Evolutionary conservation across 805 yeast genomes (phyloP).

Genomic region (Saturnispora saitoi): DNA sequence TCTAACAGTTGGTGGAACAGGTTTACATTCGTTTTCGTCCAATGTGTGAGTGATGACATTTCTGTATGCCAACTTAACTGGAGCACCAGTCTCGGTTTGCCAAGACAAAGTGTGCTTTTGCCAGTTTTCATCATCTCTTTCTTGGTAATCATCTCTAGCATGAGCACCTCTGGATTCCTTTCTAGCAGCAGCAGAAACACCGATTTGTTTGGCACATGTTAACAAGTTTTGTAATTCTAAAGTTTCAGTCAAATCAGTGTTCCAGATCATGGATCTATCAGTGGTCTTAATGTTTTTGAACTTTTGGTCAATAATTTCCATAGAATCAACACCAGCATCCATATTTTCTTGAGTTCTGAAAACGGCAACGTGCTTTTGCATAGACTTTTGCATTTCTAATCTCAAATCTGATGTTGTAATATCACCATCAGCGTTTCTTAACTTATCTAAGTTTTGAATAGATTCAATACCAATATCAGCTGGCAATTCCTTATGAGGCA

Average conservation of each 20-base stretch:
- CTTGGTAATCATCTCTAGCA: conserved; percentile 96
- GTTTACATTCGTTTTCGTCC: conserved; percentile 86
- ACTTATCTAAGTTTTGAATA: conserved; percentile 78
- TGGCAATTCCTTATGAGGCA: conserved; percentile 75
- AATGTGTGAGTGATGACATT: conserved; percentile 72
- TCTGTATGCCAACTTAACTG: conserved; percentile 75
- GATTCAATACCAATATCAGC: conserved; percentile 85
- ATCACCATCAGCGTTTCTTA: conserved; percentile 81
- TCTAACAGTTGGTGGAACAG: conserved; percentile 96
- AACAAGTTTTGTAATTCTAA: conserved; percentile 92
- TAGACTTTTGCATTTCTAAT: conserved; percentile 84
- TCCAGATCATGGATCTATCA: conserved; percentile 98
- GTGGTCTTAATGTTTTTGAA: conserved; percentile 74
- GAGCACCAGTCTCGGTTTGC: conserved; percentile 67
- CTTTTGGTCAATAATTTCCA: conserved; percentile 64
- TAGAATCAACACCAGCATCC: conserved; percentile 82
- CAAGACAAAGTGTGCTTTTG: conserved; percentile 95
- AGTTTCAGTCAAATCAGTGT: conserved; percentile 93
- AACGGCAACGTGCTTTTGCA: conserved; percentile 96
- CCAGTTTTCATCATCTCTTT: conserved; percentile 95
- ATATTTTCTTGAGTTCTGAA: conserved; percentile 89
- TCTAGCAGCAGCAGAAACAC: conserved; percentile 88
- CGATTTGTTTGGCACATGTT: conserved; percentile 96
- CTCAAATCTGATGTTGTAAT: conserved; percentile 82
- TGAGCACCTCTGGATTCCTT: conserved; percentile 98